Evolutionary conservation across 2,329 filamentous ascomycete species (phyloP), one percentile per base, ranked within the genome.

Genomic region (Microdochium paspali): DNA sequence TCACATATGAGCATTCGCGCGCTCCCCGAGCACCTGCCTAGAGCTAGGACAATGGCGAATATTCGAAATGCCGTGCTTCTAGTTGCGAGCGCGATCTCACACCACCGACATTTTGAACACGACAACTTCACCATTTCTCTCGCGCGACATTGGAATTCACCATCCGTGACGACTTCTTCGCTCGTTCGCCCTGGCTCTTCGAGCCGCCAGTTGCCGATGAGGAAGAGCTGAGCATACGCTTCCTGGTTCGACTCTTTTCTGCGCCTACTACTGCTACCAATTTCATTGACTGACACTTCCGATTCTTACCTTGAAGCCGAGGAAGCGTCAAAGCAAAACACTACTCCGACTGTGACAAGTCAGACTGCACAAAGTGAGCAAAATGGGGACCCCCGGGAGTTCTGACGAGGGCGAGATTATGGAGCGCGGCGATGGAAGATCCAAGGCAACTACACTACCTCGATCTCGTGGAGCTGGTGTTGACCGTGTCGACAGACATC

Each of bases 401-500:
- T 87, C 86, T 62, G 87, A 88, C 68, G 87, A 94, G 70, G 88
- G 89, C 71, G 89, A 94, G 74, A 89, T 91, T 68, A 71, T 85
- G 66, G 87, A 90, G 70, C 79, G 79, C 70, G 76, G 77, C 69
- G 77, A 74, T 75, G 65, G 65, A 63, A 64, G 72, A 60, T 70
- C 69, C 67, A 93, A 93, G 88, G 87, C 88, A 93, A 87, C 85
- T 87, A 84, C 85, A 83, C 80, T 83, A 77, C 74, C 77, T 76
- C 77, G 77, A 68, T 71, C 79, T 77, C 80, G 83, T 79, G 78
- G 82, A 84, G 83, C 73, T 80, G 82, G 78, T 80, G 84, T 95
- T 95, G 87, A 95, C 88, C 86, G 85, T 80, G 82, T 76, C 77
- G 79, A 85, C 86, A 95, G 89, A 90, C 77, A 70, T 71, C 80